Evolutionary conservation across 73 alveolate genomes (phyloP), one percentile per base, ranked within the genome.

Genomic region (Uronychia setigera): DNA sequence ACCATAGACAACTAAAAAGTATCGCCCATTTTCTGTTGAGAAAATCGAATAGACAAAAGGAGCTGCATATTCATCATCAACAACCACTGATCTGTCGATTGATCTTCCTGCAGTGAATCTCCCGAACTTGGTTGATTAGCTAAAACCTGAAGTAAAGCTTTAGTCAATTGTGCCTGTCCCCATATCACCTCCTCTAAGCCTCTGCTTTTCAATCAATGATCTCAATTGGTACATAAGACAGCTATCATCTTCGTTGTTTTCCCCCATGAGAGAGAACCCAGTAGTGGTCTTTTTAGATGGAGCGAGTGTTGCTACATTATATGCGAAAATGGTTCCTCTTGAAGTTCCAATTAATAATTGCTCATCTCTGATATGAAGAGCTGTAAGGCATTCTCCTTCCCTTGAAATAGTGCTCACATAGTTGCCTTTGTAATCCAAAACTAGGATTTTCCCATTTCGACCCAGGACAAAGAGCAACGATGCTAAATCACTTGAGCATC

Each of bases 341-440:
- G 74, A 77, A 1, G 95, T 79, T 0, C 95, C 95, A 11, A 84
- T 75, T 77, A 83, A 60, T 29, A 89, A 34, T 34, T 89, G 82
- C 35, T 89, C 95, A 28, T 84, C 79, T 0, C 88, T 57, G 26
- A 77, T 77, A 0, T 76, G 33, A 26, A 89, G 58, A 11, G 83
- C 57, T 29, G 95, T 77, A 74, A 89, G 81, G 28, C 29, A 74
- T 5, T 76, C 60, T 26, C 35, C 59, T 11, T 79, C 89, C 33
- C 81, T 77, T 32, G 67, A 32, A 11, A 89, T 30, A 19, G 92
- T 76, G 76, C 89, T 84, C 25, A 89, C 86, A 60, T 84, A 89
- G 31, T 89, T 87, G 25, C 95, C 95, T 35, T 89, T 87, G 29
- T 81, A 32, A 79, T 89, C 92, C 11, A 89, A 82, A 30, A 89